Evolutionary conservation across 2,329 filamentous ascomycete genomes (phyloP), one percentile per base, ranked within the genome.

Genomic region (Arthrocladium fulminans): DNA sequence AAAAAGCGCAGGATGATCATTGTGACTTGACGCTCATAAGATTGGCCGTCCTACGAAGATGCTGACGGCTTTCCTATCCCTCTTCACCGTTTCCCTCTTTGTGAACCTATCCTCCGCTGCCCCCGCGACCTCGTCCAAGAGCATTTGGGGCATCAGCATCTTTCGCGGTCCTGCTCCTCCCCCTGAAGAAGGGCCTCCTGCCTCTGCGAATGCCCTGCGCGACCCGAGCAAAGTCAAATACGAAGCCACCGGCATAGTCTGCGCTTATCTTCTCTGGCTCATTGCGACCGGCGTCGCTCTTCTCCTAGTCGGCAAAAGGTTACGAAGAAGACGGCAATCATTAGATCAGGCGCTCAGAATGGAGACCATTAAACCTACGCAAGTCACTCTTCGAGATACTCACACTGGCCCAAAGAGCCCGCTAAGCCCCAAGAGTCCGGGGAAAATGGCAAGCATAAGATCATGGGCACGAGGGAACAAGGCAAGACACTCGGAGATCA

Each of bases 231-330:
- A 84, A 48, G 77, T 96, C 19, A 87, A 88, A 15, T 82, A 80
- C 51, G 84, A 96, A 66, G 82, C 96, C 57, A 84, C 85, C 54
- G 87, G 83, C 56, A 85, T 97, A 51, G 76, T 90, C 51, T 88
- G 83, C 52, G 83, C 86, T 51, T 96, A 96, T 78, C 75, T 89
- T 50, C 65, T 87, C 52, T 86, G 81, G 29, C 75, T 94, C 61
- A 73, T 88, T 60, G 66, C 92, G 59, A 79, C 92, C 59, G 82
- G 86, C 58, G 71, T 79, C 27, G 69, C 79, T 40, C 70, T 88
- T 6, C 70, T 88, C 35, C 64, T 77, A 19, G 72, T 88, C 64
- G 65, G 80, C 65, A 63, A 77, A 73, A 64, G 76, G 72, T 60
- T 75, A 61, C 65, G 73, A 67, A 57, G 67, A 58, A 64, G 70